Conservation (phyloP, 306 rosid genomes). For the Astragalus glycyphyllos region DNA sequence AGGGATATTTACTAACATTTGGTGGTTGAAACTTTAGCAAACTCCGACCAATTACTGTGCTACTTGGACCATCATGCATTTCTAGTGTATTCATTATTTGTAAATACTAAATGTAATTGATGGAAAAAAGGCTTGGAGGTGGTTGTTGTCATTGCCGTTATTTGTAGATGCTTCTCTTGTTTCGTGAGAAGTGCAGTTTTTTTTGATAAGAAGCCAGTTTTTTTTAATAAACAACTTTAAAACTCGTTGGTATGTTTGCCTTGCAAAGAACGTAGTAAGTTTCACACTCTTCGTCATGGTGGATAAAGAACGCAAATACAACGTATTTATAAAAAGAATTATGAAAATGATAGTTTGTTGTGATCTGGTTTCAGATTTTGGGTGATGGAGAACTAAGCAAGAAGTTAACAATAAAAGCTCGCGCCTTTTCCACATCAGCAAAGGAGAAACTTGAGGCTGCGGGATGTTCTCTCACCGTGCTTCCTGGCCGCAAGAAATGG, state of each 20-base stretch:
- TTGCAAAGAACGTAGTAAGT: background rate
- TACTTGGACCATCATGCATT: background rate
- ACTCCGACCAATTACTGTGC: background rate
- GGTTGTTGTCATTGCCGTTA: background rate
- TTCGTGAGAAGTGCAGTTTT: conserved; percentile 12
- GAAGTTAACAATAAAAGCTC: conserved; percentile 83
- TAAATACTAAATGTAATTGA: no score
- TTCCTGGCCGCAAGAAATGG: conserved; percentile 99
- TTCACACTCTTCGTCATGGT: conserved; percentile 7
- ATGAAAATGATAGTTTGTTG: conserved; percentile 9
- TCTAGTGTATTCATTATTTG: background rate
- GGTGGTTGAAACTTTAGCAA: conserved; percentile 13
- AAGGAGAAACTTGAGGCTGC: conserved; percentile 87
- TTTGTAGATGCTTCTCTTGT: conserved; percentile 14
- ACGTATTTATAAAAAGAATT: background rate
- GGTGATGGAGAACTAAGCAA: conserved; percentile 82
- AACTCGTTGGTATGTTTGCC: background rate
- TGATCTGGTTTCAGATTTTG: conserved; percentile 64
- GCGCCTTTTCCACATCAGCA: conserved; percentile 82
- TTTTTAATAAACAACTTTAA: background rate
- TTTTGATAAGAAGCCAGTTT: background rate
- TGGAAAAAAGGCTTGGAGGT: conserved; percentile 1
- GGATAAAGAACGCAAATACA: background rate
- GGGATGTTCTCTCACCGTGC: conserved; percentile 80
- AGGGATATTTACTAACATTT: conserved; percentile 4